These are phyloP conservation scores for Oryza australiensis DNA, from an alignment of 176 grass and related monocot genomes.

Conservation along the genomic window DNA sequence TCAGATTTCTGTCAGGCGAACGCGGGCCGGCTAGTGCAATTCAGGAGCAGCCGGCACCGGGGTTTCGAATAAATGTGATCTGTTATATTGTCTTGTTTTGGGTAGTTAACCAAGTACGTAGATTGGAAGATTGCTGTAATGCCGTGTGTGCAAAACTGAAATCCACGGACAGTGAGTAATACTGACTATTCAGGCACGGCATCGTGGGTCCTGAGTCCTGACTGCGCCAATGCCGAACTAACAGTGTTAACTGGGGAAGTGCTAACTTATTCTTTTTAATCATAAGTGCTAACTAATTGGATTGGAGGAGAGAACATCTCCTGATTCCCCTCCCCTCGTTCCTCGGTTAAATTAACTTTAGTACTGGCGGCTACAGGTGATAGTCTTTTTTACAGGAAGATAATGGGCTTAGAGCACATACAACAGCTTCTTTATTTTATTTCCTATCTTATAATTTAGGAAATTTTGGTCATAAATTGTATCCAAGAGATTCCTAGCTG, in stretches of 20 bases:
- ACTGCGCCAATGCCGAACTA: not conserved
- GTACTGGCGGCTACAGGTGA: too few species aligned
- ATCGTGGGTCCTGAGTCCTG: not conserved
- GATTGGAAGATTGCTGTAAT: not conserved
- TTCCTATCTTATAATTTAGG: too few species aligned
- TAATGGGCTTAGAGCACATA: too few species aligned
- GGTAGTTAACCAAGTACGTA: not conserved
- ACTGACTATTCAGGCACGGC: not conserved
- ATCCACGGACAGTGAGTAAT: not conserved
- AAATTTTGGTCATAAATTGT: too few species aligned
- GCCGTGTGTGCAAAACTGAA: not conserved
- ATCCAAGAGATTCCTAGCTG: too few species aligned
- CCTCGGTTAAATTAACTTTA: too few species aligned
- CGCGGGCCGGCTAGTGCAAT: not conserved
- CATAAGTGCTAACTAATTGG: too few species aligned
- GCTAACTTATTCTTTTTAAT: too few species aligned
- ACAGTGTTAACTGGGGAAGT: not conserved
- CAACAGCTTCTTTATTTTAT: too few species aligned
- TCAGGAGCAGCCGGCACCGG: not conserved
- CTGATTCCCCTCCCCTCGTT: too few species aligned
- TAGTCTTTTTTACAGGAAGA: too few species aligned
- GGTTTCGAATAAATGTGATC: conserved; percentile 25
- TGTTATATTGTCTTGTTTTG: not conserved
- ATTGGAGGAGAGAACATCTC: too few species aligned
- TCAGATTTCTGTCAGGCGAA: not conserved